Conservation (phyloP, 1,139 yeast genomes). For the Yamadazyma blattariae region DNA sequence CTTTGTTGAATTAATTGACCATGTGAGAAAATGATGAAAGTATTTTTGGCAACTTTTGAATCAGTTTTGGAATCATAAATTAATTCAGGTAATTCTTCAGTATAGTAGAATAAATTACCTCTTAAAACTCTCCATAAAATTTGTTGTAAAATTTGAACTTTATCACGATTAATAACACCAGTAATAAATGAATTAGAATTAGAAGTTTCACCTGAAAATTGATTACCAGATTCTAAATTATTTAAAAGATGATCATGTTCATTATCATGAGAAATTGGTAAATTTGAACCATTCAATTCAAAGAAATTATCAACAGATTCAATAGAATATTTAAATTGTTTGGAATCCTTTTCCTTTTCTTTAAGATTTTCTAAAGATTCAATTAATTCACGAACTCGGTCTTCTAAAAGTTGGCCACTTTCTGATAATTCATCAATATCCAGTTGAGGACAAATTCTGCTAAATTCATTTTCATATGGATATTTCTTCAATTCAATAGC, state of each 20-base stretch:
- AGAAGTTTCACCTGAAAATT: conserved; percentile 9
- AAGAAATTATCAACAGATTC: conserved; percentile 70
- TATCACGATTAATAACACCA: conserved; percentile 78
- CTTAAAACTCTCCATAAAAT: conserved; percentile 91
- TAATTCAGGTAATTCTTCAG: conserved; percentile 59
- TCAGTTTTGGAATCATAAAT: conserved; percentile 37
- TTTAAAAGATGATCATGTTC: conserved; percentile 24
- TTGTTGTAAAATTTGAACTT: conserved; percentile 71
- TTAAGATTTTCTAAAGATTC: conserved; percentile 36
- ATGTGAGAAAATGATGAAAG: conserved; percentile 46
- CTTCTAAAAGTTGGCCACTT: conserved; percentile 54
- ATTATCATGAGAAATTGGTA: conserved; percentile 13
- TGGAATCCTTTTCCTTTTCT: conserved; percentile 34
- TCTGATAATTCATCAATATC: conserved; percentile 76
- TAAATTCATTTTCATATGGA: conserved; percentile 44
- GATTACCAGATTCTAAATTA: conserved; percentile 26
- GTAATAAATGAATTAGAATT: conserved; percentile 52
- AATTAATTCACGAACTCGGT: conserved; percentile 38
- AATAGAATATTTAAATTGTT: conserved; percentile 40
- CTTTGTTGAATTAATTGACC: conserved; percentile 41
- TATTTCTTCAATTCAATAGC: conserved; percentile 41
- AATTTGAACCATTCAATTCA: conserved; percentile 23
- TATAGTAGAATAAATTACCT: conserved; percentile 80
- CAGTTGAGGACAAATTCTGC: conserved; percentile 44
- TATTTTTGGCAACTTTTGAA: conserved; percentile 32